Base-by-base conservation (phyloP, 2,329 filamentous ascomycete genomes). In the Ophioceras dolichostomum region DNA sequence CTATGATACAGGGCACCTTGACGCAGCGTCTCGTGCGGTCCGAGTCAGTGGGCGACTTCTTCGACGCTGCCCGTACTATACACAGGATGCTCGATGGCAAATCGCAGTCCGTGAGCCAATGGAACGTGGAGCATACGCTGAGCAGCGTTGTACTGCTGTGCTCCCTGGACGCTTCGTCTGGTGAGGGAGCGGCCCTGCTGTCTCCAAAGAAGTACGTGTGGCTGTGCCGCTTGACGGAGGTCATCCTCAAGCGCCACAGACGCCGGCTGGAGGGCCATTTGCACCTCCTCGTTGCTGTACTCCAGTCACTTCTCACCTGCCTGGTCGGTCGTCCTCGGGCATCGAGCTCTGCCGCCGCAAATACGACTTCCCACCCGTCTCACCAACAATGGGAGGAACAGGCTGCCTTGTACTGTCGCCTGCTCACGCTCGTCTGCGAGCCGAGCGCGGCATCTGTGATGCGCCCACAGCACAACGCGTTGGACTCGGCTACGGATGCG, bases 261-360 rank as follows among this genome's bases (percentile, higher is more conserved):
- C 61, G 74, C 31, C 72, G 76, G 9, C 59, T 80, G 2, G 68
- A 77, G 46, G 74, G 73, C 2, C 75, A 76, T 43, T 73, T 75
- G 46, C 75, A 77, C 47, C 56, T 79, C 32, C 59, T 79, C 5
- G 55, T 76, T 33, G 55, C 64, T 26, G 56, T 64, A 3, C 56
- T 80, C 40, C 69, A 76, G 46, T 56, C 65, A 4, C 66, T 80
- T n/a, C 62, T 80, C 26, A 57, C 58, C 17, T 62, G 63, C 26
- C 63, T 79, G 14, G 58, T 78, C 24, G 47, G 57, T 2, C 54
- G 62, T n/a, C n/a, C n/a, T n/a, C n/a, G n/a, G n/a, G n/a, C n/a
- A n/a, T n/a, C n/a, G n/a, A n/a, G n/a, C n/a, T n/a, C n/a, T n/a
- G n/a, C n/a, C n/a, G n/a, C n/a, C n/a, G n/a, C n/a, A n/a, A n/a